A percentile compares a stretch with the other conserved stretches of the same genome.
Evolutionary conservation across 805 yeast species (phyloP).

Genomic region (Metschnikowia gruessii): DNA sequence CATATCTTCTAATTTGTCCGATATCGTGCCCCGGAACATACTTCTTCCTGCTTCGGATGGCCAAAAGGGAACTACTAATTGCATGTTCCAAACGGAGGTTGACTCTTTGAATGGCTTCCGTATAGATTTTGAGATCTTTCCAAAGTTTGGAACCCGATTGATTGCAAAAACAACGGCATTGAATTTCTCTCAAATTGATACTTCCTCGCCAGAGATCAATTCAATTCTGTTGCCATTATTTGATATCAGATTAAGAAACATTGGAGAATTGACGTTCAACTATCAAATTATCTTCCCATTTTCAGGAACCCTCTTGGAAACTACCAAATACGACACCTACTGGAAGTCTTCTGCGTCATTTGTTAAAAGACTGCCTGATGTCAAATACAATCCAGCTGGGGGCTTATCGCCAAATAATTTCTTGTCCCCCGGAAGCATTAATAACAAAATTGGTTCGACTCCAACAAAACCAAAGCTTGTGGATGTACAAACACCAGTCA

Average conservation of each 20-base stretch:
- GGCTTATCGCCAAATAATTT: constrained; percentile 42
- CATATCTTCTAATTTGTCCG: constrained; percentile 69
- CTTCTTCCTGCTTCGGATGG: constrained; percentile 71
- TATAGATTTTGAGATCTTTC: constrained; percentile 86
- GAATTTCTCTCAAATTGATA: constrained; percentile 43
- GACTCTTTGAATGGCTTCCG: constrained; percentile 60
- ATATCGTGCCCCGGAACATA: constrained; percentile 84
- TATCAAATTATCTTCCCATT: constrained; percentile 89
- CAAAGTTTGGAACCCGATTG: constrained; percentile 89
- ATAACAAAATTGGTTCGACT: constrained; percentile 11
- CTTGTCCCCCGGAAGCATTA: constrained; percentile 34
- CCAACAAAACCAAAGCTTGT: constrained; percentile 18
- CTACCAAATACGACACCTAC: constrained; percentile 90
- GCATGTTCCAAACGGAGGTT: constrained; percentile 81
- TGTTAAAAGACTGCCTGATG: constrained; percentile 28
- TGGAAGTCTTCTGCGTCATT: constrained; percentile 86
- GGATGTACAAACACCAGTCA: constrained; percentile 9
- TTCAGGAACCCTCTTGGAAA: constrained; percentile 76
- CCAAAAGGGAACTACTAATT: constrained; percentile 45
- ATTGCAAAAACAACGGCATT: constrained; percentile 87
- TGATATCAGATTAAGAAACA: constrained; percentile 74
- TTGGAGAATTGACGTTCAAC: constrained; percentile 75
- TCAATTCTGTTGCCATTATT: constrained; percentile 65
- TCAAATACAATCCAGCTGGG: constrained; percentile 36
- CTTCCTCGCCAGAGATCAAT: constrained; percentile 40